Conservation (phyloP, 345 rosid genomes). For the Hypericum perforatum region DNA sequence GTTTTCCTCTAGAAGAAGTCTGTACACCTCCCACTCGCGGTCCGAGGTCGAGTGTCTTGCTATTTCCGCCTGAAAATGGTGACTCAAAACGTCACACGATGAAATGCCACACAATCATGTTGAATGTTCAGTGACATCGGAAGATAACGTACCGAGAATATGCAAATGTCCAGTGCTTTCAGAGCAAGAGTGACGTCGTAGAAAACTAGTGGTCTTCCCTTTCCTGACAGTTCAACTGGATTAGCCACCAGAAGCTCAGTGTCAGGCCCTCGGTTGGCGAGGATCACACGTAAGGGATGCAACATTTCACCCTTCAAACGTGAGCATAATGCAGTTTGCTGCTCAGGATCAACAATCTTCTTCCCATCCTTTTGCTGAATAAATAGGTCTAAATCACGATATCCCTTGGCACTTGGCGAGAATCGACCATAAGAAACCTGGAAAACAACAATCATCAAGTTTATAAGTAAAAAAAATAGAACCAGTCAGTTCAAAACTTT, state of each 20-base stretch:
- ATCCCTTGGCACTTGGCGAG: slow-evolving; percentile 35
- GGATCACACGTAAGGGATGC: slow-evolving; percentile 66
- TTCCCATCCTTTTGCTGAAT: slow-evolving; percentile 67
- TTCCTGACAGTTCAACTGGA: slow-evolving; percentile 79
- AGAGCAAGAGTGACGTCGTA: slow-evolving; percentile 67
- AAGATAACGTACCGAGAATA: slow-evolving; percentile 80
- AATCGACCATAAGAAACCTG: slow-evolving; percentile 73
- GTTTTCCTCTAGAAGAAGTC: slow-evolving; percentile 66
- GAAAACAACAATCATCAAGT: slow-evolving; percentile 12
- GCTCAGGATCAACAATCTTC: slow-evolving; percentile 57
- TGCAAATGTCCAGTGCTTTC: slow-evolving; percentile 60
- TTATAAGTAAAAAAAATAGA: not conserved
- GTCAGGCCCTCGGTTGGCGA: slow-evolving; percentile 70
- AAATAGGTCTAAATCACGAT: slow-evolving; percentile 68
- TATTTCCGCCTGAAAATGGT: slow-evolving; percentile 58
- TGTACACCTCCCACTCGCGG: slow-evolving; percentile 84
- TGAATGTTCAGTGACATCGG: slow-evolving; percentile 1
- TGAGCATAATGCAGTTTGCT: slow-evolving; percentile 39
- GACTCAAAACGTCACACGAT: slow-evolving; percentile 3
- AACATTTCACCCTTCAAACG: slow-evolving; percentile 69
- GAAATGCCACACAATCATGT: not conserved
- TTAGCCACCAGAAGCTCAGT: slow-evolving; percentile 74
- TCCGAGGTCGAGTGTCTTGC: slow-evolving; percentile 50
- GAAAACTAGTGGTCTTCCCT: slow-evolving; percentile 81
- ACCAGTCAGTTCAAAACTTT: not conserved